Percentiles rank a stretch among this genome's conserved stretches.
Conservation (phyloP, 2,329 filamentous ascomycete species). For the Pseudocercospora vitis region DNA sequence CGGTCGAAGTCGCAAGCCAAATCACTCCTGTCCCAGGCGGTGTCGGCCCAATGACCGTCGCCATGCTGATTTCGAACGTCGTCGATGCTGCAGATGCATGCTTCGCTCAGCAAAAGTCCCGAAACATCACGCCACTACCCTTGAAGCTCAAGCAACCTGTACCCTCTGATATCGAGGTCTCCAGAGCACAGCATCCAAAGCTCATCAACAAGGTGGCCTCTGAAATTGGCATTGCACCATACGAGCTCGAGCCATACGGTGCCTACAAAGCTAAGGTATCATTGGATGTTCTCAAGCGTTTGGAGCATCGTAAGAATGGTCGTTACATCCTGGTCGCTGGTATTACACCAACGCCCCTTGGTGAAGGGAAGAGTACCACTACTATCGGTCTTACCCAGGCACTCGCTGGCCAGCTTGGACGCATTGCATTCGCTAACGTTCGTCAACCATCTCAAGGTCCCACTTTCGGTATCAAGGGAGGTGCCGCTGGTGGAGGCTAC, state of each 20-base stretch:
- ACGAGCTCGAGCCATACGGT: constrained; percentile 92
- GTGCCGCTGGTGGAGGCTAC: constrained; percentile 94
- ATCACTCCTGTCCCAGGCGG: constrained; percentile 97
- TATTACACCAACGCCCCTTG: constrained; percentile 93
- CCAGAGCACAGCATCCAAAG: constrained; percentile 86
- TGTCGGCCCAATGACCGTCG: constrained; percentile 97
- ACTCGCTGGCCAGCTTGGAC: constrained; percentile 81
- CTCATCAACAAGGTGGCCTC: constrained; percentile 79
- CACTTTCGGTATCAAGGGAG: constrained; percentile 98
- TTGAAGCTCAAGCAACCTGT: constrained; percentile 77
- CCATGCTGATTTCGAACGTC: constrained; percentile 96
- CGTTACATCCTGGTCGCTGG: constrained; percentile 91
- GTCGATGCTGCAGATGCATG: constrained; percentile 79
- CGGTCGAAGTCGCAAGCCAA: constrained; percentile 79
- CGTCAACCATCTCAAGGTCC: constrained; percentile 95
- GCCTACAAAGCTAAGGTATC: constrained; percentile 96
- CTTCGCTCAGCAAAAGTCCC: constrained; percentile 78
- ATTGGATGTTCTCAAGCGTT: constrained; percentile 74
- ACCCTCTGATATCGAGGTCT: constrained; percentile 94
- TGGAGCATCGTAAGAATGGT: constrained; percentile 84
- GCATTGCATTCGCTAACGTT: constrained; percentile 92
- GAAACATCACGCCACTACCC: constrained; percentile 78
- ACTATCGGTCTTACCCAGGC: constrained; percentile 95
- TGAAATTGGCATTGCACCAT: constrained; percentile 82
- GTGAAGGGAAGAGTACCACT: constrained; percentile 97